Conservation (phyloP, 2,329 filamentous ascomycete genomes). For the Colletotrichum noveboracense region DNA sequence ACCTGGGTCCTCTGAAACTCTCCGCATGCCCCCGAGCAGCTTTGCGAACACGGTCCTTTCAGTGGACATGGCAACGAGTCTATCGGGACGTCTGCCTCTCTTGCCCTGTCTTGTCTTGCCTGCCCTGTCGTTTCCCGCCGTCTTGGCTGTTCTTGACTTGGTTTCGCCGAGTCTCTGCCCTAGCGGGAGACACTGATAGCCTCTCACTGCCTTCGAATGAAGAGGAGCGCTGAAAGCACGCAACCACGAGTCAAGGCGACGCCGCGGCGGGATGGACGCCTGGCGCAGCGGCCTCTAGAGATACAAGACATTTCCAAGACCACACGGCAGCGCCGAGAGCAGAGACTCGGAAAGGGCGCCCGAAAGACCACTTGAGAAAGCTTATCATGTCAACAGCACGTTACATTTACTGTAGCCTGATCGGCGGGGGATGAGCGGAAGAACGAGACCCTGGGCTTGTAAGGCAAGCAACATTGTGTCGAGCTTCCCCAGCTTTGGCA, state of each 20-base stretch:
- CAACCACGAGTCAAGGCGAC: conserved; percentile 4
- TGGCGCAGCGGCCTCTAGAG: conserved; percentile 4
- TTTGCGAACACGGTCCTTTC: neutral
- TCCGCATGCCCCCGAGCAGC: neutral
- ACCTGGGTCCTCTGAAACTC: neutral
- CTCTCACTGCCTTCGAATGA: neutral
- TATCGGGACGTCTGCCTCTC: neutral
- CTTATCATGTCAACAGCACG: conserved; percentile 8
- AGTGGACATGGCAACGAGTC: neutral
- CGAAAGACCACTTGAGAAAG: neutral
- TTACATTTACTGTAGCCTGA: neutral
- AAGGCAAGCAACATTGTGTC: neutral
- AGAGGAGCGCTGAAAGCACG: neutral
- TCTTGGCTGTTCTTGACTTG: neutral
- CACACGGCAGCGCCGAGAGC: conserved; percentile 7
- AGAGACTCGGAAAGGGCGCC: neutral
- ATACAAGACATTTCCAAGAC: neutral
- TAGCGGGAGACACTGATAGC: neutral
- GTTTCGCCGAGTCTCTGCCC: neutral
- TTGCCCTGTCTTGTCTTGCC: neutral
- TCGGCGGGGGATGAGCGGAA: neutral
- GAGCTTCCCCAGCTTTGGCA: neutral
- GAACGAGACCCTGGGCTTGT: neutral
- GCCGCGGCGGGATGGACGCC: conserved; percentile 7
- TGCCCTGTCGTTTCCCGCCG: neutral